Evolutionary conservation across 163 green algal species (phyloP).

Genomic region (Coccomyxa subellipsoidea): DNA sequence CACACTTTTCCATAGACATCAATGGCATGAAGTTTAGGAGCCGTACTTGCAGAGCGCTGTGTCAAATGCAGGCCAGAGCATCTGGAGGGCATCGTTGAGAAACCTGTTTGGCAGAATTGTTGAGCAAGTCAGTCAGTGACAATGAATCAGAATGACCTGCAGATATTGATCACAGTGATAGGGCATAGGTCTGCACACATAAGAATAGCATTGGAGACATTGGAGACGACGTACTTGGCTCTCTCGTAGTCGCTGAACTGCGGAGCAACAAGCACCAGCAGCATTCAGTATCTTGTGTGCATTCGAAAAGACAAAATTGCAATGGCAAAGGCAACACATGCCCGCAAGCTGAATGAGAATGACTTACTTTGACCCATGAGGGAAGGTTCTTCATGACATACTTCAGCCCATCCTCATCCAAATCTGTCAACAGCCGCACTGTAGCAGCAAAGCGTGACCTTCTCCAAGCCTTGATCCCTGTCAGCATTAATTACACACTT

Average conservation of each 20-base stretch:
- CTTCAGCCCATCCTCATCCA: slow-evolving; percentile 21
- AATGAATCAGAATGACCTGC: too few species aligned
- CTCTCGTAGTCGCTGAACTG: slow-evolving; percentile 24
- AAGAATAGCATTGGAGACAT: not conserved
- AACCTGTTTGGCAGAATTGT: too few species aligned
- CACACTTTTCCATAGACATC: too few species aligned
- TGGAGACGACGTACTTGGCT: not conserved
- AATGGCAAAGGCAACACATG: too few species aligned
- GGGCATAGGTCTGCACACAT: not conserved
- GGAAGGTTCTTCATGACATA: slow-evolving; percentile 16
- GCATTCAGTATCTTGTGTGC: not conserved
- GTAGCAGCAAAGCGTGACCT: slow-evolving; percentile 14
- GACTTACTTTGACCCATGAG: slow-evolving; percentile 14
- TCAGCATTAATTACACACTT: too few species aligned
- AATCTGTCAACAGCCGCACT: slow-evolving; percentile 9
- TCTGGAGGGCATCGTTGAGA: slow-evolving; percentile 15
- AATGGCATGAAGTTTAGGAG: not conserved
- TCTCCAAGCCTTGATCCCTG: slow-evolving; percentile 16
- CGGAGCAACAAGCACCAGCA: not conserved
- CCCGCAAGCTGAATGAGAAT: not conserved
- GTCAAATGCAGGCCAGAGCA: slow-evolving; percentile 25
- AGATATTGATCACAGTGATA: not conserved
- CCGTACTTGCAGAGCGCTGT: slow-evolving; percentile 10
- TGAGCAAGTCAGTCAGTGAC: too few species aligned
- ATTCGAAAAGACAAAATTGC: not conserved